Evolutionary conservation across 441 rosid genomes (phyloP), one percentile per base, ranked within the genome.

Genomic region (Mallotus japonicus): DNA sequence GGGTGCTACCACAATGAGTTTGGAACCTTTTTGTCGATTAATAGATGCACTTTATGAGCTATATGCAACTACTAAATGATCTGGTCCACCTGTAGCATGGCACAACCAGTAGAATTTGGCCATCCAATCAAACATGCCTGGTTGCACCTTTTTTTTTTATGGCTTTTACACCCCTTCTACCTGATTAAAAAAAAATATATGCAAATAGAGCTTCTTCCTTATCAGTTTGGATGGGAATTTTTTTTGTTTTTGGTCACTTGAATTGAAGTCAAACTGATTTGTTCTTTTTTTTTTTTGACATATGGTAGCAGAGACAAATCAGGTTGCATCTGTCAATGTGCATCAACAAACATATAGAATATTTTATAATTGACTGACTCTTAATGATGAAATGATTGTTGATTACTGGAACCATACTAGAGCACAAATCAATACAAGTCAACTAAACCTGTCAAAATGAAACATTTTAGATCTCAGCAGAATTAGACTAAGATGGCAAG

Each of bases 11-110:
- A 37, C 1, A 5, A 10, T 61, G 22, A 19, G 42, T 70, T 58
- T 22, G 62, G 67, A 54, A 20, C 42, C 53, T 42, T 67, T 67
- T 67, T 51, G 54, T 61, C 56, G 40, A 40, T 51, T 1, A 32
- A 53, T 10, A 37, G 61, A 47, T 22, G 67, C 32, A 14, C 67
- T 34, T 32, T 66, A 14, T 59, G 67, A 34, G 37, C 67, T 37
- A 7, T 61, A 60, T 57, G 50, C 54, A 58, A 32, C 44, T 19
- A 66, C 19, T 28, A 4, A 47, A 11, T 46, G 58, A 14, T 40
- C 49, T 58, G 51, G 66, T 73, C 72, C 68, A 22, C 63, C 4
- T 16, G 58, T 50, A 12, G 16, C 5, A 50, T 14, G 40, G 40
- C 40, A 37, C 16, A 12, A 50, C 5, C 5, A 13, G 15, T 12